Evolutionary conservation across 192 early-diverging fungal species (phyloP).

Genomic region (Podila verticillata): DNA sequence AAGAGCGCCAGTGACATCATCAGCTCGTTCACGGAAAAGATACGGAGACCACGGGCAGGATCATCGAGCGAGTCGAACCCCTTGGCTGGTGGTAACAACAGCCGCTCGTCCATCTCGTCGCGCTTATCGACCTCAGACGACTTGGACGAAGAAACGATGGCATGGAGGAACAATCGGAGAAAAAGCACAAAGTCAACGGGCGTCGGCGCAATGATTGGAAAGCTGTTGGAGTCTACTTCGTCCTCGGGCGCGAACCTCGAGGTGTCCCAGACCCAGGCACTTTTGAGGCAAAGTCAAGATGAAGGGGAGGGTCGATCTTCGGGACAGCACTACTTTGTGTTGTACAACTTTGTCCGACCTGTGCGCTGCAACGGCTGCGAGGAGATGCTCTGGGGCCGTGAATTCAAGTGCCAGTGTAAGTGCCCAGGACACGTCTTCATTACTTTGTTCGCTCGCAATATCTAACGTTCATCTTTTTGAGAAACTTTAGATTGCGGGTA

Average conservation of each 20-base stretch:
- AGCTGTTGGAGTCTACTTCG: slow-evolving; percentile 6
- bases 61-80: background rate
- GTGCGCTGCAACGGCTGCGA: slow-evolving; percentile 59
- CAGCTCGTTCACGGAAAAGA: background rate
- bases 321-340: slow-evolving; percentile 12
- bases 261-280: background rate
- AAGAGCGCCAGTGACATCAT: slow-evolving; percentile 3
- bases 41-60: background rate
- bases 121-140: no score
- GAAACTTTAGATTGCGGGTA: slow-evolving; percentile 54
- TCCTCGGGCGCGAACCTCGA: slow-evolving; percentile 6
- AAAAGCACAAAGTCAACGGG: slow-evolving; percentile 39
- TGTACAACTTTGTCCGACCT: slow-evolving; percentile 47
- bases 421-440: background rate
- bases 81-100: background rate
- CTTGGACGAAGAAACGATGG: background rate
- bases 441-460: background rate
- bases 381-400: slow-evolving; percentile 62
- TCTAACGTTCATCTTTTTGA: background rate
- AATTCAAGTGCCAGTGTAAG: slow-evolving; percentile 56
- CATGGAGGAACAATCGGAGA: slow-evolving; percentile 58
- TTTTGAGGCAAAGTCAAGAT: no score
- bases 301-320: background rate
- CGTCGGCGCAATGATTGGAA: slow-evolving; percentile 35
- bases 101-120: no score